Evolutionary conservation across 2,329 filamentous ascomycete genomes (phyloP), one percentile per base, ranked within the genome.

Genomic region (Talaromyces funiculosus): DNA sequence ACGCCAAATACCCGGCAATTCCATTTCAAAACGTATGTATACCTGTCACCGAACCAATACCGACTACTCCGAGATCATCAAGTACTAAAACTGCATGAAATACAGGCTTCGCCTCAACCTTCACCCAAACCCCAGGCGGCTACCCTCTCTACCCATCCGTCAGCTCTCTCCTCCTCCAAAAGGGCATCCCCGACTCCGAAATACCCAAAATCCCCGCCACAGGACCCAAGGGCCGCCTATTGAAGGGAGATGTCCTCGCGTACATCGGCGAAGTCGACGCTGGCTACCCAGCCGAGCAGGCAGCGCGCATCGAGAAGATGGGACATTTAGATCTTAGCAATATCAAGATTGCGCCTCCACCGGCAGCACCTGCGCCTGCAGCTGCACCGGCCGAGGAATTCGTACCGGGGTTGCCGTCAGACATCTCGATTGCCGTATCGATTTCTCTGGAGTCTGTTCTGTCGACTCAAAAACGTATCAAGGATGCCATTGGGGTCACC

Each of bases 191-290:
- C 68, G 84, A 88, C 66, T 86, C 87, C 51, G 90, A 92, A 62
- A 82, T 92, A 57, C 82, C 86, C 75, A 88, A 90, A 74, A 97
- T 97, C 73, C 89, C 86, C 57, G 89, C 92, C 5, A 93, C 90
- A 20, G 94, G 94, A 24, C 94, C 94, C 31, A 87, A 87, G 69
- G 92, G 92, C 61, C 87, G 94, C 63, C 81, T 99, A 59, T 83
- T 99, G 64, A 99, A 99, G 82, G 94, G 94, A 60, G 94, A 99
- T 72, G 88, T 99, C 6, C 85, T 99, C 58, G 92, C 92, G 53
- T 94, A 93, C 75, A 77, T 97, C 16, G 94, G 94, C 64, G 81
- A 82, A 67, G 90, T 97, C 69, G 81, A 87, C 62, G 80, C 86
- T 64, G 82, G 86, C 62, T 89, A 90, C 66, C 89, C 93, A 1